Percentiles rank a stretch among this genome's conserved stretches.
Conservation (phyloP, 768 basidiomycete genomes). For the Phylloporus rhodoxanthus region DNA sequence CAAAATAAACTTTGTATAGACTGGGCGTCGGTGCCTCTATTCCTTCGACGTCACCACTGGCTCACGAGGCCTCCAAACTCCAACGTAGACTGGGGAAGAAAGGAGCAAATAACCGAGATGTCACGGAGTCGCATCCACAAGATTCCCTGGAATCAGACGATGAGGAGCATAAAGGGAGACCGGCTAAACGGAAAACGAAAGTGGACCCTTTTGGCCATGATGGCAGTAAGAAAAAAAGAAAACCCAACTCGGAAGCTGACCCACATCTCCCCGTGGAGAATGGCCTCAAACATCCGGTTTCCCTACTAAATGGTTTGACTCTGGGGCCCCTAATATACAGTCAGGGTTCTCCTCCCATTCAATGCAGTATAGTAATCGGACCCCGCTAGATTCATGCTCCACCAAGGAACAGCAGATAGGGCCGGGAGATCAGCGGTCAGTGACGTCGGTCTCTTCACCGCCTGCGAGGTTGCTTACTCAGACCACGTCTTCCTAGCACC, state of each 20-base stretch:
- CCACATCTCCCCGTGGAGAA: not conserved
- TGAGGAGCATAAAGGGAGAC: slow-evolving; percentile 52
- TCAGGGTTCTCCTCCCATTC: slow-evolving; percentile 6
- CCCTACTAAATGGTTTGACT: not conserved
- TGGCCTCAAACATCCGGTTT: not conserved
- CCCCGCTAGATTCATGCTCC: slow-evolving; percentile 5
- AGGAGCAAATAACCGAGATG: slow-evolving; percentile 42
- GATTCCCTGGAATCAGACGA: slow-evolving; percentile 33
- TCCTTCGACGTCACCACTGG: slow-evolving; percentile 40
- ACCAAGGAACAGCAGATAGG: slow-evolving; percentile 3
- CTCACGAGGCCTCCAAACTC: slow-evolving; percentile 56
- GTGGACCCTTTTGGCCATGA: slow-evolving; percentile 50
- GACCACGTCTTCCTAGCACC: slow-evolving; percentile 1
- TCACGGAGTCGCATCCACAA: slow-evolving; percentile 30
- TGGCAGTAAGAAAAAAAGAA: slow-evolving; percentile 42
- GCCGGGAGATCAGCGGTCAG: not conserved
- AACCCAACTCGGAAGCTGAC: slow-evolving; percentile 16
- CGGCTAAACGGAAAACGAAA: slow-evolving; percentile 54
- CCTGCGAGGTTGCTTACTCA: slow-evolving; percentile 5
- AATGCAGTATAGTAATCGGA: not conserved
- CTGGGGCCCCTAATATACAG: slow-evolving; percentile 1
- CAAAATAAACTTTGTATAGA: slow-evolving; percentile 32
- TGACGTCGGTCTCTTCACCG: slow-evolving; percentile 2
- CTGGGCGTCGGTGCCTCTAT: slow-evolving; percentile 70
- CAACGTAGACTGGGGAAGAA: slow-evolving; percentile 52